A percentile compares a stretch with the other conserved stretches of the same genome.
phyloP scores from a whole-genome alignment of 129 eudicot species.

The sunflower (Helianthus annuus) region DNA sequence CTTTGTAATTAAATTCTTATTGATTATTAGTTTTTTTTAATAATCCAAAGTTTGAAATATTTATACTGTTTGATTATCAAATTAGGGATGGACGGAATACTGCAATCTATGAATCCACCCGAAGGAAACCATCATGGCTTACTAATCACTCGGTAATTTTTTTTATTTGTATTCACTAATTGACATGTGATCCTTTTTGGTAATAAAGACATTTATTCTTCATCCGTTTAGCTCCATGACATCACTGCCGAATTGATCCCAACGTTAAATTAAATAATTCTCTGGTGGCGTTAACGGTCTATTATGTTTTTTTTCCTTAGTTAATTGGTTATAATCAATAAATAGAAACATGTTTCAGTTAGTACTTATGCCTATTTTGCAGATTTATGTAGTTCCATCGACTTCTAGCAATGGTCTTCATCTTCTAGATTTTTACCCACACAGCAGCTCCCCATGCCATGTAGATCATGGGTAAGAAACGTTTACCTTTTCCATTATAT shows the following conservation, averaged over 20 bases:
- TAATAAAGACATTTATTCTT: not conserved
- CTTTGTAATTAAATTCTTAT: too few species aligned
- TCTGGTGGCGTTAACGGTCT: not conserved
- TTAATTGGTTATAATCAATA: not conserved
- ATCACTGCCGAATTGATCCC: too few species aligned
- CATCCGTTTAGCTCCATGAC: not conserved
- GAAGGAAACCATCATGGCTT: conserved; percentile 84
- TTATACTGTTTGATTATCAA: conserved; percentile 25
- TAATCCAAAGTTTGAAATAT: not conserved
- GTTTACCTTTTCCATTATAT: not conserved
- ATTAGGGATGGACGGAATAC: conserved; percentile 47
- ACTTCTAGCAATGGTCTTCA: conserved; percentile 61
- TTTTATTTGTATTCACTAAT: not conserved
- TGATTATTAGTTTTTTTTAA: not conserved
- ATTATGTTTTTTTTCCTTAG: not conserved
- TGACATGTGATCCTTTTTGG: not conserved
- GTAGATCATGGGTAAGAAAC: conserved; percentile 76
- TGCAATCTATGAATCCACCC: conserved; percentile 28
- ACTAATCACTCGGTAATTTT: conserved; percentile 52
- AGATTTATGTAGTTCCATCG: conserved; percentile 84
- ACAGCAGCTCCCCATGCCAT: conserved; percentile 78
- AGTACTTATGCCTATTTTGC: conserved; percentile 13
- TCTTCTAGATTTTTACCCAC: conserved; percentile 77
- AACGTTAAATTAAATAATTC: not conserved
- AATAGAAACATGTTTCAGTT: not conserved